Percentiles rank a stretch among this genome's conserved stretches.
Evolutionary conservation across 768 basidiomycete species (phyloP).

Genomic region (Dendrothele bispora): DNA sequence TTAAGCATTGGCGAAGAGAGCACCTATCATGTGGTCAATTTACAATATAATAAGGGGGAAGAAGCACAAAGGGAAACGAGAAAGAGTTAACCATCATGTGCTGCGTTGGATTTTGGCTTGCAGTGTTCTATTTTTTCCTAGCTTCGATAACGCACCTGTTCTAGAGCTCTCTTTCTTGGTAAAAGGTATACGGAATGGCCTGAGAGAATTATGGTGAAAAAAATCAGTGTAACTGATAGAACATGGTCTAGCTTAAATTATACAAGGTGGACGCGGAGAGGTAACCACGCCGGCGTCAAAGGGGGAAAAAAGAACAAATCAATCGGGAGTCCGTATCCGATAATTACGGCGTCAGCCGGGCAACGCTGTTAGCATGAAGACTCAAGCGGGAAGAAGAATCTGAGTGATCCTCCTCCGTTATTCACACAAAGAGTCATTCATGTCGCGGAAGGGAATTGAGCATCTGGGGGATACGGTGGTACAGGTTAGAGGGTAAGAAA

Average conservation of each 20-base stretch:
- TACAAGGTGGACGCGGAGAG: neutral
- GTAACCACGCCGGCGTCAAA: neutral
- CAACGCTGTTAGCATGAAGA: conserved; percentile 17
- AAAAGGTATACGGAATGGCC: neutral
- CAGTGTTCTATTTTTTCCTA: neutral
- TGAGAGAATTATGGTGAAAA: neutral
- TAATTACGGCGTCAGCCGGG: conserved; percentile 1
- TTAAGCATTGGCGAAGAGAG: conserved; percentile 73
- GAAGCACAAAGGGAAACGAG: conserved; percentile 45
- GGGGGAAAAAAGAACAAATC: neutral
- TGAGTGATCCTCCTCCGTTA: too few relatives aligned
- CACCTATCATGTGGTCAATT: conserved; percentile 91
- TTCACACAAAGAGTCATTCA: too few relatives aligned
- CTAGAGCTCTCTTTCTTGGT: neutral
- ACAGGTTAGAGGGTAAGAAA: too few relatives aligned
- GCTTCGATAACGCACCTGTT: neutral
- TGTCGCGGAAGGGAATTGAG: too few relatives aligned
- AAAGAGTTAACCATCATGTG: conserved; percentile 8
- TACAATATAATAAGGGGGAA: conserved; percentile 88
- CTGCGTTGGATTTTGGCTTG: neutral
- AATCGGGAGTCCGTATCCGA: neutral
- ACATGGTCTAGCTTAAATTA: neutral
- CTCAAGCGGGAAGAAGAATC: too few relatives aligned
- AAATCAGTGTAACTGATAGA: neutral
- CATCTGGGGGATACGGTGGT: too few relatives aligned